Base-by-base conservation (phyloP, 768 basidiomycete species). In the Boletus reticuloceps region DNA sequence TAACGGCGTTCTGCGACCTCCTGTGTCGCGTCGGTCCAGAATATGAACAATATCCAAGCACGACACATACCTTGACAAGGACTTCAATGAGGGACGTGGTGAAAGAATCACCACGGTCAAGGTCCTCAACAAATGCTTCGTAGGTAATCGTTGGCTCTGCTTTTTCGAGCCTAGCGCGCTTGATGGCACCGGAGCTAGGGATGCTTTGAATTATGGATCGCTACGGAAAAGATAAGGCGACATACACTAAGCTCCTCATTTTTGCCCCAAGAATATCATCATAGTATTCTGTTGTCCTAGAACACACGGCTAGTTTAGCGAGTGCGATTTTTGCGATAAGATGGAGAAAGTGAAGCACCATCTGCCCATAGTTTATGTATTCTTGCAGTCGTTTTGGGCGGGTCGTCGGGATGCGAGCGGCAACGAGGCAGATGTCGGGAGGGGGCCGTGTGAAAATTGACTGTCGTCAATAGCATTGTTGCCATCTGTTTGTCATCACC, bases 101-200 rank as follows among this genome's bases (percentile, higher is more conserved):
- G 69, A 92, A 91, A 1, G 88, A 84, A 67, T 92, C 90, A 16
- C 89, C 89, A 22, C 79, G 79, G 65, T 91, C 89, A 47, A 92
- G 74, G 29, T 89, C 87, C 60, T 85, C 81, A 19, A 91, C 86
- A 59, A 92, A 91, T 29, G 79, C 71, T 69, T 91, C 85, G 65
- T 88, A 91, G 51, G 76, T 84, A 58, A 91, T 89, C 39, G 73
- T 71, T 4, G 85, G 79, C 63, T 87, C 85, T 34, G 64, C 64
- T 44, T 83, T 82, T 66, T 91, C 89, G 27, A 88, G 77, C 55
- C 79, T 79, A 27, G 83, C 75, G 51, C 90, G 79, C 61, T 82
- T 83, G 59, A 91, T 84, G 47, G 89, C 83, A 51, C 90, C 88
- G 60, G 82, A 81, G 64, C 89, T 91, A 61, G 27, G 48, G n/a